These are phyloP conservation scores for Neurospora sp. DNA, from an alignment of 495 filamentous ascomycete genomes.

Conservation along the genomic window DNA sequence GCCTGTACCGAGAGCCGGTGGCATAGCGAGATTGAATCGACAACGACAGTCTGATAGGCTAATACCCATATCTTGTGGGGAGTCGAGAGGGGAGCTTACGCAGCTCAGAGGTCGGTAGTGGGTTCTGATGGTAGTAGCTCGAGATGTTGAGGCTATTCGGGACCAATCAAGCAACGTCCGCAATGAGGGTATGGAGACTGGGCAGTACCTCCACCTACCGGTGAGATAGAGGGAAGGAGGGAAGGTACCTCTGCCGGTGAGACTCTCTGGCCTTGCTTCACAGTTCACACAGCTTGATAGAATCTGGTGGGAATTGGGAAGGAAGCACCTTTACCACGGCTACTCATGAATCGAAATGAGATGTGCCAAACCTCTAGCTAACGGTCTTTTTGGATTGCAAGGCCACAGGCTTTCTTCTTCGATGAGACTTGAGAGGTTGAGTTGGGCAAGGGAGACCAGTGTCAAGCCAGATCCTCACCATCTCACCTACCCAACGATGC, in stretches of 20 bases:
- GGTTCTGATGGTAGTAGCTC: background rate
- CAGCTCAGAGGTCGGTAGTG: background rate
- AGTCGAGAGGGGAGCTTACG: background rate
- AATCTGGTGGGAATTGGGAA: background rate
- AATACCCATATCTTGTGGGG: no score
- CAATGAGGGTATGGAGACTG: background rate
- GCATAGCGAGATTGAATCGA: background rate
- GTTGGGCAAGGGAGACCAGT: background rate
- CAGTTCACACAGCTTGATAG: background rate
- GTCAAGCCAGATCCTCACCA: background rate
- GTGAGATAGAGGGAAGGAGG: no score
- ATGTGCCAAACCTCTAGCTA: background rate
- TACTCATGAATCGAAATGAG: background rate
- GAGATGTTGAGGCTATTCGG: background rate
- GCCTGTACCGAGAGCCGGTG: background rate
- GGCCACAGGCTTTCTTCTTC: background rate
- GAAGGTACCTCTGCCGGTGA: no score
- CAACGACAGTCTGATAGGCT: background rate
- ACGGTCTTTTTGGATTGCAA: background rate
- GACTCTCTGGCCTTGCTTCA: background rate
- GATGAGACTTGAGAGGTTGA: background rate
- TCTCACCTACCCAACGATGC: background rate
- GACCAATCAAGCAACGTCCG: background rate
- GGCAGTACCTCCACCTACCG: background rate
- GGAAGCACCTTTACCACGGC: background rate